These are phyloP conservation scores for Lojkania enalia DNA, from an alignment of 2,329 filamentous ascomycete genomes.

Conservation along the genomic window DNA sequence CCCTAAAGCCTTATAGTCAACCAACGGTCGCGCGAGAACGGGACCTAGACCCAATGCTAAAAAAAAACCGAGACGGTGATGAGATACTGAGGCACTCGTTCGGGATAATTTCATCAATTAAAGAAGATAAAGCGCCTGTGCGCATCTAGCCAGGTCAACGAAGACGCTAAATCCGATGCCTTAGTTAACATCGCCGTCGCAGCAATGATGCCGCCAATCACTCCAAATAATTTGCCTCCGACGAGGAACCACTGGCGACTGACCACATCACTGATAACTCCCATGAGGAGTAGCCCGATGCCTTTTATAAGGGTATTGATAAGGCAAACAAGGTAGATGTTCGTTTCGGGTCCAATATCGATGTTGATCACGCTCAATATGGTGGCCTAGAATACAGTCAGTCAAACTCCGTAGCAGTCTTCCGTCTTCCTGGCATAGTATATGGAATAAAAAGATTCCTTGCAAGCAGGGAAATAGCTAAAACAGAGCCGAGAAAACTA, in stretches of 20 bases:
- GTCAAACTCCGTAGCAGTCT: background rate
- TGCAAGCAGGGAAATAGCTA: background rate
- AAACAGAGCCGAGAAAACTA: background rate
- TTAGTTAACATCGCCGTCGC: background rate
- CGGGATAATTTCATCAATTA: background rate
- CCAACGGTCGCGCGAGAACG: background rate
- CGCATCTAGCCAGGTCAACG: background rate
- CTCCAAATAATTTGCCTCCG: background rate
- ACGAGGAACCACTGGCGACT: background rate
- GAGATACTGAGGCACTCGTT: slow-evolving; percentile 1
- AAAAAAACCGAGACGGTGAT: background rate
- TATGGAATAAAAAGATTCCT: background rate
- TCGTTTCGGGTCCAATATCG: background rate
- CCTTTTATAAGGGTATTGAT: slow-evolving; percentile 5
- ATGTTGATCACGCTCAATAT: too few relatives aligned
- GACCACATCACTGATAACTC: slow-evolving; percentile 1
- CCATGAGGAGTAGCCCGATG: slow-evolving; percentile 1
- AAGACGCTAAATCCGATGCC: background rate
- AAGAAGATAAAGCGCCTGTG: background rate
- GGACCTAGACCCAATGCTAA: background rate
- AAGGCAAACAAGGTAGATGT: slow-evolving; percentile 1
- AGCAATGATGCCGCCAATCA: slow-evolving; percentile 1
- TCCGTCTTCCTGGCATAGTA: background rate
- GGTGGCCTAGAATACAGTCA: background rate
- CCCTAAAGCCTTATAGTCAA: background rate